A percentile compares a stretch with the other conserved stretches of the same genome.
These are phyloP conservation scores for Aspergillus ibericus DNA, from an alignment of 2,329 filamentous ascomycete genomes.

Conservation along the genomic window DNA sequence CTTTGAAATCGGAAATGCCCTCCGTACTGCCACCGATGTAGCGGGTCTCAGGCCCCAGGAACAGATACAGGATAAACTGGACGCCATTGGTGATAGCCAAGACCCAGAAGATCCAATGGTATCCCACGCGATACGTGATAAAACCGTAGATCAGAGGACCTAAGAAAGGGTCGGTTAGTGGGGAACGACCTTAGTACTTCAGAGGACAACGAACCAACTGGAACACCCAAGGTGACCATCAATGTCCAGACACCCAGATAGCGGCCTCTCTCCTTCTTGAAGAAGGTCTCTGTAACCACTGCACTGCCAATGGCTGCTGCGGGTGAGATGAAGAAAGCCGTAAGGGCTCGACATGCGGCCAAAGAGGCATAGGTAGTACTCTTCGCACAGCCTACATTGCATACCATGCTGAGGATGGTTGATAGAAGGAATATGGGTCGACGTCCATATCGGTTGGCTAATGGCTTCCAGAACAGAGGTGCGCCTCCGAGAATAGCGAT, in stretches of 20 bases:
- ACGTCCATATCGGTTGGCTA: constrained; percentile 56
- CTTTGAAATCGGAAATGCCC: constrained; percentile 23
- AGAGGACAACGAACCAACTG: constrained; percentile 20
- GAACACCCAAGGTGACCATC: constrained; percentile 55
- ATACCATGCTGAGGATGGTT: constrained; percentile 48
- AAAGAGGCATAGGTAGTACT: constrained; percentile 52
- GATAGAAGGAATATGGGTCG: constrained; percentile 58
- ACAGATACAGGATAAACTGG: constrained; percentile 58
- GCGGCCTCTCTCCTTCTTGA: constrained; percentile 54
- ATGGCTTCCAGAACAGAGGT: constrained; percentile 58
- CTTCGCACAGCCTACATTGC: constrained; percentile 59
- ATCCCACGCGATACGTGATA: constrained; percentile 55
- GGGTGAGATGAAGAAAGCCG: constrained; percentile 57
- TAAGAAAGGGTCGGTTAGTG: constrained; percentile 36
- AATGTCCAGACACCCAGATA: constrained; percentile 61
- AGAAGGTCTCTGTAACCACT: constrained; percentile 60
- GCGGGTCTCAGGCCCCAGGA: constrained; percentile 57
- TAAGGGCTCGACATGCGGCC: constrained; percentile 49
- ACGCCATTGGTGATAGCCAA: constrained; percentile 58
- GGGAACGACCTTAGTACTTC: too few species aligned
- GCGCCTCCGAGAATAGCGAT: constrained; percentile 56
- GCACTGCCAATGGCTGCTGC: constrained; percentile 56
- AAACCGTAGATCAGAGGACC: constrained; percentile 39
- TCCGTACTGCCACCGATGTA: constrained; percentile 42
- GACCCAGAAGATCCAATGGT: constrained; percentile 61